Evolutionary conservation across 2,329 filamentous ascomycete genomes (phyloP), one percentile per base, ranked within the genome.

Genomic region (Botrytis pseudocinerea): DNA sequence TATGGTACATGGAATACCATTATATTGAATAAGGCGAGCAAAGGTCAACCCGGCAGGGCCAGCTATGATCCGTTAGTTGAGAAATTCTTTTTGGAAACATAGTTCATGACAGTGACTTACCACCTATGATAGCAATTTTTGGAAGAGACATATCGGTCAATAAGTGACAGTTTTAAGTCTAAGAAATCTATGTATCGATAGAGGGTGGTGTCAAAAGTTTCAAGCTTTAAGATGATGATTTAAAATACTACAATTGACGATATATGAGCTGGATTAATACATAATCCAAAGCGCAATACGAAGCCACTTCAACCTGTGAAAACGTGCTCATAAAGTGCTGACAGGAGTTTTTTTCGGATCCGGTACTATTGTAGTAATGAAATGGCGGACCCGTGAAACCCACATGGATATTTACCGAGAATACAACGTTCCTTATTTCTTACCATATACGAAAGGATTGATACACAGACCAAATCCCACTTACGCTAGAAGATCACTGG

Each of bases 11-110:
- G 74, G 54, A 60, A 80, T 79, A 42, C 75, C 75, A 57, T 79
- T 77, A 42, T 73, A 75, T 54, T 79, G 76, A 28, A 82, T 73
- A 63, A 82, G 79, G 46, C 76, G 76, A 5, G 80, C 80, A 59
- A 82, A 78, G 25, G 77, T 79, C 51, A 82, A 75, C 59, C 80
- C 81, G 7, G 76, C 79, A 9, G 80, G 80, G 6, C 80, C 80
- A 12, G 77, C 80, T 69, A 79, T 81, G 46, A 81, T 76, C 74
- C 3, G 9, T 69, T 32, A 69, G 48, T 32, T 18, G 38, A 2
- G 25, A 62, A 25, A 4, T 28, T 18, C 35, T 42, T 57, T 57
- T 38, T 18, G 8, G 3, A 5, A 32, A 12, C 74, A 89, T 89
- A 51, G 85, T 87, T 12, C 10, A 42, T 28, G 0, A 32, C 22